Conservation (phyloP, 805 yeast species). For the Schwanniomyces yamadae region DNA sequence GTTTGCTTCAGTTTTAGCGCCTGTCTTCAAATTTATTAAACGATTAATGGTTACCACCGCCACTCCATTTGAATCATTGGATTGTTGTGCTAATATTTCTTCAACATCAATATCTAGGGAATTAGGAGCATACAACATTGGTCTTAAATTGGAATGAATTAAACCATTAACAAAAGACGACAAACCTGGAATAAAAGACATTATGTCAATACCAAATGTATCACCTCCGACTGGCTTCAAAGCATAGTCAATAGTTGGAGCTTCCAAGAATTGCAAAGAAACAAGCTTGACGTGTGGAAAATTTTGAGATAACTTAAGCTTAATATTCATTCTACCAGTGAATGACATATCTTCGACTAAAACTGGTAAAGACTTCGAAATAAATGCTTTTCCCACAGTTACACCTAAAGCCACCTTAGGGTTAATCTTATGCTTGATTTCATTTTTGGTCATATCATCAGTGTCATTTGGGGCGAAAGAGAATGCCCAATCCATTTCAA, state of each 20-base stretch:
- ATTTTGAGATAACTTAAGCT: constrained; percentile 56
- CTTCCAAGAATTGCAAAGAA: constrained; percentile 69
- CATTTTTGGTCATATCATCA: constrained; percentile 78
- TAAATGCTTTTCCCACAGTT: constrained; percentile 76
- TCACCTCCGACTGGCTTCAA: constrained; percentile 89
- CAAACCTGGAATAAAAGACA: constrained; percentile 82
- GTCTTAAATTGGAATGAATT: constrained; percentile 69
- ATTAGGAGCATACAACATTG: constrained; percentile 81
- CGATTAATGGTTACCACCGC: constrained; percentile 61
- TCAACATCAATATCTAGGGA: constrained; percentile 73
- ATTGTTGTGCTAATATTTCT: constrained; percentile 61
- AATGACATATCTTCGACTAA: constrained; percentile 79
- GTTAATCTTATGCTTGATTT: constrained; percentile 65
- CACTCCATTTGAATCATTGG: constrained; percentile 69
- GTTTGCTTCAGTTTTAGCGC: constrained; percentile 36
- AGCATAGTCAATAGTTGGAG: constrained; percentile 75
- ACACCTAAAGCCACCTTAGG: constrained; percentile 83
- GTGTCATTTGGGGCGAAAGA: constrained; percentile 80
- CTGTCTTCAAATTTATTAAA: constrained; percentile 47
- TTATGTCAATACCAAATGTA: constrained; percentile 79
- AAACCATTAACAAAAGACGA: constrained; percentile 67
- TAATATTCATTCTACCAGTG: constrained; percentile 65
- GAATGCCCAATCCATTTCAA: constrained; percentile 84
- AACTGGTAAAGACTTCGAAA: constrained; percentile 73
- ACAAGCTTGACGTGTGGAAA: constrained; percentile 81